Evolutionary conservation across 768 basidiomycete species (phyloP).

Genomic region (Naganishia antarctica): DNA sequence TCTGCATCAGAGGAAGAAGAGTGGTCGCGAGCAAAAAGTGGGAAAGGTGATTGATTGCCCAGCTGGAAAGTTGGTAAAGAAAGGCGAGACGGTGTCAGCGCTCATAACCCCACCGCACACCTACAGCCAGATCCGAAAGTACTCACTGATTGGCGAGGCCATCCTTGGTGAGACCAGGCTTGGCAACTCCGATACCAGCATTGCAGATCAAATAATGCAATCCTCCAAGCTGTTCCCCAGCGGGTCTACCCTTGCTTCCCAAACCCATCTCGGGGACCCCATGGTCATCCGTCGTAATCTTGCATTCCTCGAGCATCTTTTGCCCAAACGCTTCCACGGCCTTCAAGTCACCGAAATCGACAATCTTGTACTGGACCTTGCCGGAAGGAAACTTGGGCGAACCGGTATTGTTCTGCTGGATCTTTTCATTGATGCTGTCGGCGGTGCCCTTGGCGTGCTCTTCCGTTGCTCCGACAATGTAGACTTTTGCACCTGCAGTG

Average conservation of each 20-base stretch:
- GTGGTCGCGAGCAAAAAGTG: conserved; percentile 38
- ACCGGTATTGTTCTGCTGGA: neutral
- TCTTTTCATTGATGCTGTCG: conserved; percentile 29
- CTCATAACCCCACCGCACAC: too few relatives aligned
- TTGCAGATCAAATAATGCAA: conserved; percentile 32
- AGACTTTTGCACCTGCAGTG: conserved; percentile 31
- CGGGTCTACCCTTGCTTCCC: conserved; percentile 9
- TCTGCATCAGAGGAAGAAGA: conserved; percentile 39
- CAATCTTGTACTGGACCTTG: conserved; percentile 33
- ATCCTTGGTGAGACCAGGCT: conserved; percentile 41
- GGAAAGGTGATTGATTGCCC: conserved; percentile 44
- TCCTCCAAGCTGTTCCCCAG: conserved; percentile 1
- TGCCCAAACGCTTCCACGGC: conserved; percentile 32
- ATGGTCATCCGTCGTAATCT: conserved; percentile 4
- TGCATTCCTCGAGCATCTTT: conserved; percentile 29
- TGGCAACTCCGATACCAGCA: conserved; percentile 47
- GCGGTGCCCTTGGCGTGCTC: conserved; percentile 42
- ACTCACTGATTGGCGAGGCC: conserved; percentile 42
- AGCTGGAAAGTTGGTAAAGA: too few relatives aligned
- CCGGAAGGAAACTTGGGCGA: conserved; percentile 27
- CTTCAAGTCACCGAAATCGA: conserved; percentile 41
- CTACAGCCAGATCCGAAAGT: too few relatives aligned
- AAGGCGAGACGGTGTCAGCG: too few relatives aligned
- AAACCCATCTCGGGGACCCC: conserved; percentile 10
- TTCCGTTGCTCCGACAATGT: conserved; percentile 41